Evolutionary conservation across 2,329 filamentous ascomycete genomes (phyloP).

Genomic region (Alternaria gansuensis): DNA sequence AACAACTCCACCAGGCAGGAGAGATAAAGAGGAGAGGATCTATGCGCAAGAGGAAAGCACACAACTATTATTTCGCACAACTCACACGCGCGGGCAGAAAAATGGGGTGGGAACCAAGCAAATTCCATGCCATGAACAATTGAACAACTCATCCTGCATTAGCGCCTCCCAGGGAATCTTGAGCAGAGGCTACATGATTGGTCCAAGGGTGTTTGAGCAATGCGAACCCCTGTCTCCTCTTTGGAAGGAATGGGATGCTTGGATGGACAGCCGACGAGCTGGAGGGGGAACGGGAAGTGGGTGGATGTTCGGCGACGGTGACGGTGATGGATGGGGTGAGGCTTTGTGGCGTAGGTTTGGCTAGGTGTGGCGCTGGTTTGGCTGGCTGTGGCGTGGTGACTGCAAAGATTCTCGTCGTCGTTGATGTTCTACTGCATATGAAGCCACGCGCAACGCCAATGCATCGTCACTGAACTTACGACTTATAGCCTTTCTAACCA

Average conservation of each 20-base stretch:
- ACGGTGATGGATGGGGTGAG: neutral
- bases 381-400: neutral
- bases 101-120: constrained; percentile 33
- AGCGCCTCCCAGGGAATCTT: constrained; percentile 45
- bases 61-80: constrained; percentile 41
- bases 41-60: constrained; percentile 18
- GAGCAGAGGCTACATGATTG: constrained; percentile 34
- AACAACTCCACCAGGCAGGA: neutral
- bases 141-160: constrained; percentile 54
- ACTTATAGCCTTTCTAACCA: neutral
- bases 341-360: neutral
- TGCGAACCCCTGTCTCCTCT: constrained; percentile 12
- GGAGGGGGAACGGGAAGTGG: constrained; percentile 16
- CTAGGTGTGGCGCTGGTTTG: neutral
- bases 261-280: constrained; percentile 16
- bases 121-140: constrained; percentile 41
- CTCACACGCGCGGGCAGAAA: constrained; percentile 27
- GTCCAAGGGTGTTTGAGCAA: constrained; percentile 15
- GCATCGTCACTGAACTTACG: neutral
- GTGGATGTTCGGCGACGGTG: constrained; percentile 6
- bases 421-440: neutral
- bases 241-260: constrained; percentile 12
- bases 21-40: constrained; percentile 10
- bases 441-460: neutral
- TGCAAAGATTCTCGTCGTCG: neutral